phyloP scores from a whole-genome alignment of 192 early-diverging fungal species.

The Helicostylum pulchrum region DNA sequence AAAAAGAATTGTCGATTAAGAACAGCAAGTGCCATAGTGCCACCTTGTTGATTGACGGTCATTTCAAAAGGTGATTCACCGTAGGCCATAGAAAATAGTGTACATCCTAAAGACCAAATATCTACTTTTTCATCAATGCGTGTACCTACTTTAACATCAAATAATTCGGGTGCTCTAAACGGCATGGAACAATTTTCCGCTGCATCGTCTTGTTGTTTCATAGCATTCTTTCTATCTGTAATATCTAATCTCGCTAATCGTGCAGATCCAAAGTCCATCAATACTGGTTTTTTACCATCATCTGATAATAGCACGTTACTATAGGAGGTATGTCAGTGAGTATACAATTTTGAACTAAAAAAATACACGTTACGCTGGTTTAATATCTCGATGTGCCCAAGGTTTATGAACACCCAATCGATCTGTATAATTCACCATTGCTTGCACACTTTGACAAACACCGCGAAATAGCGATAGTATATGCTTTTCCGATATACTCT shows the following conservation, averaged over 20 bases:
- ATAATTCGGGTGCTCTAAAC: slow-evolving; percentile 74
- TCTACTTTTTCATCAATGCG: slow-evolving; percentile 65
- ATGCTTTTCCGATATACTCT: slow-evolving; percentile 47
- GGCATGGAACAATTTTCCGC: slow-evolving; percentile 67
- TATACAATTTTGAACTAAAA: too few species aligned
- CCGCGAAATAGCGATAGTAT: slow-evolving; percentile 55
- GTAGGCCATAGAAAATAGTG: slow-evolving; percentile 66
- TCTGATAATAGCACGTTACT: slow-evolving; percentile 63
- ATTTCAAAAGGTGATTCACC: slow-evolving; percentile 66
- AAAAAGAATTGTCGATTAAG: slow-evolving; percentile 56
- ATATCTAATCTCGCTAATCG: slow-evolving; percentile 47
- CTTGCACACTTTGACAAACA: slow-evolving; percentile 55
- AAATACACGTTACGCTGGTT: slow-evolving; percentile 39
- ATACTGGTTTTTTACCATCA: slow-evolving; percentile 54
- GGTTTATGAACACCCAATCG: slow-evolving; percentile 27
- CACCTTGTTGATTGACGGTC: slow-evolving; percentile 60
- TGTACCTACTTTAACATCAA: slow-evolving; percentile 61
- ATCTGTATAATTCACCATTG: slow-evolving; percentile 48
- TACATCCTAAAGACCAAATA: slow-evolving; percentile 75
- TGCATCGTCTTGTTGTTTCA: slow-evolving; percentile 63
- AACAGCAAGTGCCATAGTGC: slow-evolving; percentile 65
- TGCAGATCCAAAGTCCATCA: slow-evolving; percentile 74
- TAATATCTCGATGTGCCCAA: slow-evolving; percentile 69
- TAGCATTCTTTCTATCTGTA: slow-evolving; percentile 47
- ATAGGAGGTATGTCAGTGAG: neutral